Percentiles rank a stretch among this genome's conserved stretches.
phyloP scores from a whole-genome alignment of 148 eudicot species.

The Rhododendron williamsianum region DNA sequence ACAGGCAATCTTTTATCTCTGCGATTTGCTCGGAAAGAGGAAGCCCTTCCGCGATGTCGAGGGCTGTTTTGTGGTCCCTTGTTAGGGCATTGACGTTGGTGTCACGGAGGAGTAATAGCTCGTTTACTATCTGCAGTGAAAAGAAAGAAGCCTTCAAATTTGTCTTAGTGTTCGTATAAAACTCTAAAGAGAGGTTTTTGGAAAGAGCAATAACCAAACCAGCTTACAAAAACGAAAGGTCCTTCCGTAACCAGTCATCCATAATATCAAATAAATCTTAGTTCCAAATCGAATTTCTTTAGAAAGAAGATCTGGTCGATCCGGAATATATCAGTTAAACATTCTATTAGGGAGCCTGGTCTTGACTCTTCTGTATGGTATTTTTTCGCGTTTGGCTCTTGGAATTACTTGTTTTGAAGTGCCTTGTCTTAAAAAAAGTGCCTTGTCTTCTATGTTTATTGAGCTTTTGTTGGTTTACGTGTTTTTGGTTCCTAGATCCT shows the following conservation, averaged over 20 bases:
- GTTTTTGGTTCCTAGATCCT: neutral
- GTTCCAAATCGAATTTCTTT: too few species aligned
- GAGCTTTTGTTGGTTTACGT: neutral
- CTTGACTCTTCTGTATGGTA: too few species aligned
- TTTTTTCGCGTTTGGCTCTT: too few species aligned
- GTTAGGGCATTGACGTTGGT: constrained; percentile 65
- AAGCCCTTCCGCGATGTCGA: constrained; percentile 58
- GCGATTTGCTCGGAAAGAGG: constrained; percentile 52
- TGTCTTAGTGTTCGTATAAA: too few species aligned
- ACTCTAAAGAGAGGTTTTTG: too few species aligned
- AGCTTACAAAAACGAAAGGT: too few species aligned
- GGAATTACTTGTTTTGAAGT: neutral
- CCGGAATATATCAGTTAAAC: too few species aligned
- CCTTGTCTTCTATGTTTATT: neutral
- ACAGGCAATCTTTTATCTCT: constrained; percentile 42
- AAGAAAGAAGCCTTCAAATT: neutral
- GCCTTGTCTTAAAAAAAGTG: neutral
- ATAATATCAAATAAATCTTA: too few species aligned
- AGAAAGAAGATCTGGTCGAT: too few species aligned
- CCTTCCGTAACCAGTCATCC: too few species aligned
- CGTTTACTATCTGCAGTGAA: constrained; percentile 53
- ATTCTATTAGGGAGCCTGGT: too few species aligned
- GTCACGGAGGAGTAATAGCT: constrained; percentile 41
- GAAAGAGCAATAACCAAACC: too few species aligned
- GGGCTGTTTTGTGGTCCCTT: constrained; percentile 62